These are phyloP conservation scores for Urochloa ruziziensis DNA, from an alignment of 176 grass and related monocot genomes.

Conservation along the genomic window DNA sequence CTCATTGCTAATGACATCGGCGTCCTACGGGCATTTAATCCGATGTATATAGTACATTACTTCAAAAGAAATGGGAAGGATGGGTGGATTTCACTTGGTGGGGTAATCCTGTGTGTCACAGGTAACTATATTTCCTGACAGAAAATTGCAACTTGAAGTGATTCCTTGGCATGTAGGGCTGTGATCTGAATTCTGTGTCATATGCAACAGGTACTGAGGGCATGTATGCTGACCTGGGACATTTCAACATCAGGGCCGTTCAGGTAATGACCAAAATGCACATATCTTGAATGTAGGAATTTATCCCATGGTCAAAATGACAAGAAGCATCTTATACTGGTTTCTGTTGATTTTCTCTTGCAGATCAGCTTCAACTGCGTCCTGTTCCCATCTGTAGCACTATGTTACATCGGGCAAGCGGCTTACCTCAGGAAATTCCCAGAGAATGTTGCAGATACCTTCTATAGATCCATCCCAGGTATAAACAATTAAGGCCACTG, in stretches of 20 bases:
- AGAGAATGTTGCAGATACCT: constrained; percentile 49
- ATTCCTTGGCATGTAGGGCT: not conserved
- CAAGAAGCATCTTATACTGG: not conserved
- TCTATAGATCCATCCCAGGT: constrained; percentile 83
- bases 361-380: constrained; percentile 73
- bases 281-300: not conserved
- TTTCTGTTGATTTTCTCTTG: not conserved
- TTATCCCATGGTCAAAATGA: not conserved
- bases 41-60: constrained; percentile 63
- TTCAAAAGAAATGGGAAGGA: constrained; percentile 63
- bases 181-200: constrained; percentile 6
- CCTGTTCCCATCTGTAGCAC: constrained; percentile 65
- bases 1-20: constrained; percentile 51
- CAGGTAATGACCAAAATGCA: constrained; percentile 40
- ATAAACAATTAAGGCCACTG: not conserved
- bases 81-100: constrained; percentile 78
- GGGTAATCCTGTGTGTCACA: constrained; percentile 75
- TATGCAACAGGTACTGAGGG: constrained; percentile 67
- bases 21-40: constrained; percentile 70
- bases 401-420: constrained; percentile 74
- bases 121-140: constrained; percentile 24
- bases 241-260: constrained; percentile 80
- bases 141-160: not conserved
- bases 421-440: constrained; percentile 62
- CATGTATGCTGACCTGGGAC: constrained; percentile 84